Percentiles rank a stretch among this genome's conserved stretches.
Evolutionary conservation across 2,329 filamentous ascomycete genomes (phyloP).

Genomic region (Colletotrichum sp.): DNA sequence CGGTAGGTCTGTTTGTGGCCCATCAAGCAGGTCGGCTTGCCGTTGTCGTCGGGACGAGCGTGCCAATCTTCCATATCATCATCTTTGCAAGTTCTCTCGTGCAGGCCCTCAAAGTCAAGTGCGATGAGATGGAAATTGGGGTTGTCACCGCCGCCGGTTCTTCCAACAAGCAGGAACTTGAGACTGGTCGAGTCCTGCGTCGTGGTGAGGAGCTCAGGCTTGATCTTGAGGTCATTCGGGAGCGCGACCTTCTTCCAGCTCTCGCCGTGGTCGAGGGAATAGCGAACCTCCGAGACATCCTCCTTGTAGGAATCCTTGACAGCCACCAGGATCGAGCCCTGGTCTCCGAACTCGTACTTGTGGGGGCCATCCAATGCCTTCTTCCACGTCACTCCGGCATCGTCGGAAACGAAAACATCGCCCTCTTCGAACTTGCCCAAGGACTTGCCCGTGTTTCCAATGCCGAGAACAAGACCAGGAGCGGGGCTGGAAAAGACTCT

Average conservation of each 20-base stretch:
- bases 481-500: constrained; percentile 93
- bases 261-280: constrained; percentile 89
- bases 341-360: constrained; percentile 95
- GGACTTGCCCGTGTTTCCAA: constrained; percentile 84
- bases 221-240: constrained; percentile 69
- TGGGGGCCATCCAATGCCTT: constrained; percentile 79
- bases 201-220: constrained; percentile 79
- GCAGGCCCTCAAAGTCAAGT: constrained; percentile 83
- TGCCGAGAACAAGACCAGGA: constrained; percentile 90
- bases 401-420: constrained; percentile 86
- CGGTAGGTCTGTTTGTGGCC: constrained; percentile 89
- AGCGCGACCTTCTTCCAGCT: constrained; percentile 79
- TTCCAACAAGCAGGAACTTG: constrained; percentile 83
- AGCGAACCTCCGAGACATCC: constrained; percentile 64
- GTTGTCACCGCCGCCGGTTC: constrained; percentile 54
- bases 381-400: constrained; percentile 87
- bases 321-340: constrained; percentile 87
- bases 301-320: constrained; percentile 74
- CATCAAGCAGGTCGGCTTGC: constrained; percentile 89
- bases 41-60: constrained; percentile 80
- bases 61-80: constrained; percentile 88
- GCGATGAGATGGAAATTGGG: constrained; percentile 69
- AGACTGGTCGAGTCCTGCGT: constrained; percentile 91
- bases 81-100: constrained; percentile 79
- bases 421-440: constrained; percentile 76